A percentile compares a stretch with the other conserved stretches of the same genome.
Conservation (phyloP, 257 asterid genomes). For the Verbascum thapsus region DNA sequence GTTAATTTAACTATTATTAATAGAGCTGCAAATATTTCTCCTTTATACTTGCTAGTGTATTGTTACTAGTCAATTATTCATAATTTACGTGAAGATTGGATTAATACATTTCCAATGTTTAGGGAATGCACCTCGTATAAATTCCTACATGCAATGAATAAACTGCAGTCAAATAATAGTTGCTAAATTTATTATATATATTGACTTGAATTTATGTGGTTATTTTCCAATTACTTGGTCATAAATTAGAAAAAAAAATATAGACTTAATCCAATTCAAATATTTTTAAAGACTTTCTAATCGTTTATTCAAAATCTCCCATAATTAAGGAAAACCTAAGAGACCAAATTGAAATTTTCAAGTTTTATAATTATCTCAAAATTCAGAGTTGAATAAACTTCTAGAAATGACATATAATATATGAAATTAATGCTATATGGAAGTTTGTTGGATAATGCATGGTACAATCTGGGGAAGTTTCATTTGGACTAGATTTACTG, state of each 20-base stretch:
- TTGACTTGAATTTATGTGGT: no score
- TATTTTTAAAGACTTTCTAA: neutral
- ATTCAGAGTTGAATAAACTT: no score
- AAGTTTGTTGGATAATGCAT: neutral
- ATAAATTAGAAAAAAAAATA: no score
- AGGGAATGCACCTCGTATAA: neutral
- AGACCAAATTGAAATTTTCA: no score
- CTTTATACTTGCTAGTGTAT: neutral
- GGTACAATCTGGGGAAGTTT: constrained; percentile 35
- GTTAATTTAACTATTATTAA: neutral
- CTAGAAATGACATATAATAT: no score
- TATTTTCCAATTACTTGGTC: neutral
- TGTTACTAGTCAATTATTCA: constrained; percentile 1
- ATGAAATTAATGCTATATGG: no score
- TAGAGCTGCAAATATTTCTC: neutral
- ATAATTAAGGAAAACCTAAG: neutral
- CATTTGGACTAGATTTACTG: constrained; percentile 26
- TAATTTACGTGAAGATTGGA: neutral
- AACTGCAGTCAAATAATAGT: no score
- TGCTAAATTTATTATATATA: no score
- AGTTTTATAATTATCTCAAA: no score
- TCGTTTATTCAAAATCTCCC: neutral
- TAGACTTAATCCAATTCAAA: neutral
- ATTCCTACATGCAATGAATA: no score
- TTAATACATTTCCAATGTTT: constrained; percentile 2